These are phyloP conservation scores for Cordyceps cicadae DNA, from an alignment of 2,329 filamentous ascomycete species.

Conservation along the genomic window DNA sequence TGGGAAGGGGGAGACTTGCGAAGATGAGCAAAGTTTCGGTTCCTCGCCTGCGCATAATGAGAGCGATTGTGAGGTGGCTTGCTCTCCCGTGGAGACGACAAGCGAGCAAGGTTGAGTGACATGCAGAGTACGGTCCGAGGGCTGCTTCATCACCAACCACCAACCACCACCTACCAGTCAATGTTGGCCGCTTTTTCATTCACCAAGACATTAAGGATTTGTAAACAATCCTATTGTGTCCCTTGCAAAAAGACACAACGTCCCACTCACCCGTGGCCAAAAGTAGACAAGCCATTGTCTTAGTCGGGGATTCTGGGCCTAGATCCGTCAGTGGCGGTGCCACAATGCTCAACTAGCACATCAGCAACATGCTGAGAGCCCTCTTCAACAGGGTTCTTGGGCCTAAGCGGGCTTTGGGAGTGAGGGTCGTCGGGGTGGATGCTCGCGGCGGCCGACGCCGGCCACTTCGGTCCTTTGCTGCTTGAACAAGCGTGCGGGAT, in stretches of 20 bases:
- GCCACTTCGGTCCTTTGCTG: neutral
- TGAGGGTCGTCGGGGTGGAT: neutral
- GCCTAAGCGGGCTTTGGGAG: neutral
- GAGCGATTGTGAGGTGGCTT: neutral
- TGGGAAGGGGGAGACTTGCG: neutral
- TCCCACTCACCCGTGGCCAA: neutral
- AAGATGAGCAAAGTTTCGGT: neutral
- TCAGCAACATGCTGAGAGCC: no score
- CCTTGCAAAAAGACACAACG: neutral
- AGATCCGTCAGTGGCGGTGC: conserved; percentile 3
- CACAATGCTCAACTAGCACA: conserved; percentile 1
- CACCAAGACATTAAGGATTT: neutral
- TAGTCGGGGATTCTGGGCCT: neutral
- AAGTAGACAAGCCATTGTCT: neutral
- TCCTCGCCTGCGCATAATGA: neutral
- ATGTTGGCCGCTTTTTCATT: neutral
- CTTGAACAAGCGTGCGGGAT: neutral
- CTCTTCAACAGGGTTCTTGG: neutral
- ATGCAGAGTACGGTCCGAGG: neutral
- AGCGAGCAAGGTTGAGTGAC: neutral
- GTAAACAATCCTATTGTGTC: neutral
- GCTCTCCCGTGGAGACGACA: neutral
- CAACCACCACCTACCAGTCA: neutral
- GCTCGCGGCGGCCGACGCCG: neutral
- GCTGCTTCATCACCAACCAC: neutral